These are phyloP conservation scores for Chlorella vulgaris DNA, from an alignment of 139 green algal species.

Conservation along the genomic window DNA sequence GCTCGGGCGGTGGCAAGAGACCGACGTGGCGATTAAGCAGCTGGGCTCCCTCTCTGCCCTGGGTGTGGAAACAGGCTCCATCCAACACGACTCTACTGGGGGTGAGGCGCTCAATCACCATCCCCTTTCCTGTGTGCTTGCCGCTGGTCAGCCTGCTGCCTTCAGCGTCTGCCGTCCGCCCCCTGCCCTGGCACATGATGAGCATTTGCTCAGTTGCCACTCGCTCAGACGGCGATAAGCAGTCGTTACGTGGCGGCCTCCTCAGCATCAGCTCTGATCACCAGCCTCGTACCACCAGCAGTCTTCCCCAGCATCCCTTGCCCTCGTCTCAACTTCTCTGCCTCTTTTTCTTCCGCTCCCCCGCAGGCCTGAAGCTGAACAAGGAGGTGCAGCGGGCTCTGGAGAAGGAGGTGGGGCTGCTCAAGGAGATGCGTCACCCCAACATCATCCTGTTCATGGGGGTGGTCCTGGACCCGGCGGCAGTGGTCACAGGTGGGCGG, in stretches of 20 bases:
- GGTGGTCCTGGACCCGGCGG: conserved; percentile 54
- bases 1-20: conserved; percentile 65
- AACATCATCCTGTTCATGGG: conserved; percentile 77
- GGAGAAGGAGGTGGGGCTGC: conserved; percentile 64
- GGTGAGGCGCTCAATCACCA: conserved; percentile 3
- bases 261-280: too few relatives aligned
- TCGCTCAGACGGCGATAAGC: too few relatives aligned
- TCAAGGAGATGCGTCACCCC: conserved; percentile 60
- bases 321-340: too few relatives aligned
- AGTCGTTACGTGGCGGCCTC: too few relatives aligned
- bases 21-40: conserved; percentile 72
- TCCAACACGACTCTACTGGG: conserved; percentile 14
- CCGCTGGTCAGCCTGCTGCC: background rate
- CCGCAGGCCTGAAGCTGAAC: conserved; percentile 14
- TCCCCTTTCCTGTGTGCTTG: background rate
- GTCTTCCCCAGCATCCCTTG: too few relatives aligned
- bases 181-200: background rate
- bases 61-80: conserved; percentile 7
- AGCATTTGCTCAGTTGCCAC: background rate
- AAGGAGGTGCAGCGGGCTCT: conserved; percentile 42
- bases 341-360: too few relatives aligned
- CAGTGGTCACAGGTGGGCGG: conserved; percentile 41
- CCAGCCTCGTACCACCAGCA: too few relatives aligned
- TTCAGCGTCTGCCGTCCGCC: background rate
- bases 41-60: conserved; percentile 41